Conservation (phyloP, 116 monocot species). For the Phalaenopsis hybrid region DNA sequence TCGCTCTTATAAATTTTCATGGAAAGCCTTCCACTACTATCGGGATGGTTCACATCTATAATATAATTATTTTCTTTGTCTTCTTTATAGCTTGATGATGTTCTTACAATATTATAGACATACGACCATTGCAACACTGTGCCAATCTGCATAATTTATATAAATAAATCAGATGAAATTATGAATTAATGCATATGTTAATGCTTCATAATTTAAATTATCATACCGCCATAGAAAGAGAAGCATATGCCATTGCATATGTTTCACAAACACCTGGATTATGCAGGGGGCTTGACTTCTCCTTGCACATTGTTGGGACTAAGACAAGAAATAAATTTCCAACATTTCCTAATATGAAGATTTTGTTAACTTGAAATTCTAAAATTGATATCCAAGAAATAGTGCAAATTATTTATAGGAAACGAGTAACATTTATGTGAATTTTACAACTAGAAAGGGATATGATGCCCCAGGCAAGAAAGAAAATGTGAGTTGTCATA, state of each 20-base stretch:
- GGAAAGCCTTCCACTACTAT: neutral
- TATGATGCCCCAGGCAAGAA: neutral
- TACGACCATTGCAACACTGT: slow-evolving; percentile 22
- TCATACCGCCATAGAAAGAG: slow-evolving; percentile 19
- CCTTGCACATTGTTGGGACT: slow-evolving; percentile 20
- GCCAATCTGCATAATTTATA: slow-evolving; percentile 10
- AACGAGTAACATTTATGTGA: neutral
- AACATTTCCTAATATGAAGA: slow-evolving; percentile 13
- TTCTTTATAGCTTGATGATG: slow-evolving; percentile 9
- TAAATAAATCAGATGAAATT: neutral
- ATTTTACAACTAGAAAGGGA: neutral
- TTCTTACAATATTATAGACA: slow-evolving; percentile 15
- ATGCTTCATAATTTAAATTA: neutral
- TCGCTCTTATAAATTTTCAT: slow-evolving; percentile 9
- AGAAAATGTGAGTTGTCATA: neutral
- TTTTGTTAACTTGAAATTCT: neutral
- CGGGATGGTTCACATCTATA: neutral
- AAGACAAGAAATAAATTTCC: slow-evolving; percentile 18
- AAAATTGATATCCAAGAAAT: neutral
- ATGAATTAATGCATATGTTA: neutral
- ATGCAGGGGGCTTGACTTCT: slow-evolving; percentile 13
- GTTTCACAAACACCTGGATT: slow-evolving; percentile 14
- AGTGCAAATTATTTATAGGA: neutral
- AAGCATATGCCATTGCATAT: slow-evolving; percentile 22
- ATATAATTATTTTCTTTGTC: neutral